Evolutionary conservation across 495 filamentous ascomycete genomes (phyloP).

Genomic region (Lophium mytilinum): DNA sequence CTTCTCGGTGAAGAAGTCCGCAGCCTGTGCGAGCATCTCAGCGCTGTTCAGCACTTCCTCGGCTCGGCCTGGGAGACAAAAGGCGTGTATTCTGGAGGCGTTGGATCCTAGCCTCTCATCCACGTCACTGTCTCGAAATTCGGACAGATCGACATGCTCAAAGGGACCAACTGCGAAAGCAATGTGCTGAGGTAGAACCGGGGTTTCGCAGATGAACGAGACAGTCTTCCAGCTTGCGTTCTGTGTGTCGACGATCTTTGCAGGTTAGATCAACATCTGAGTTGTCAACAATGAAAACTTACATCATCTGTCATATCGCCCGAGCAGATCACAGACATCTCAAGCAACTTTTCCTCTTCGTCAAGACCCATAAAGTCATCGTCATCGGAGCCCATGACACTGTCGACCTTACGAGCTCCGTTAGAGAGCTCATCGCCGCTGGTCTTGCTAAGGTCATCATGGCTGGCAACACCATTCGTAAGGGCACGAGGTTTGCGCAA

Average conservation of each 20-base stretch:
- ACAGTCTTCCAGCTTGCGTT: slow-evolving; percentile 75
- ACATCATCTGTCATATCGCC: slow-evolving; percentile 79
- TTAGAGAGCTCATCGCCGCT: slow-evolving; percentile 6
- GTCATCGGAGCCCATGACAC: slow-evolving; percentile 12
- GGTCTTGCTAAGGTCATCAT: background rate
- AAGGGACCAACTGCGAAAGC: slow-evolving; percentile 92
- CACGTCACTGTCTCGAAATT: slow-evolving; percentile 80
- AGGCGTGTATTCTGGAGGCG: slow-evolving; percentile 76
- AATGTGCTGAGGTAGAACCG: slow-evolving; percentile 76
- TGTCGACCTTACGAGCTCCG: slow-evolving; percentile 12
- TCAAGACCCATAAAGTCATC: slow-evolving; percentile 35
- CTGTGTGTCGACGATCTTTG: slow-evolving; percentile 54
- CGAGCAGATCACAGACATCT: slow-evolving; percentile 83
- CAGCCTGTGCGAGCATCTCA: slow-evolving; percentile 58
- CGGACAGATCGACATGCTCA: slow-evolving; percentile 80
- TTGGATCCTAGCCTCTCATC: slow-evolving; percentile 81
- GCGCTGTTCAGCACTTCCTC: slow-evolving; percentile 80
- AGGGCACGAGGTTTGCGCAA: slow-evolving; percentile 35
- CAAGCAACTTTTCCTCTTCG: slow-evolving; percentile 75
- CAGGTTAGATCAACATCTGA: slow-evolving; percentile 20
- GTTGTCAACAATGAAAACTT: slow-evolving; percentile 1
- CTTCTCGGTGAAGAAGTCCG: slow-evolving; percentile 77
- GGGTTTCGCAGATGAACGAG: slow-evolving; percentile 62
- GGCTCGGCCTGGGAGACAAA: slow-evolving; percentile 74
- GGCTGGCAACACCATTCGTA: background rate